These are phyloP conservation scores for Suillus subaureus DNA, from an alignment of 768 basidiomycete species.

Conservation along the genomic window DNA sequence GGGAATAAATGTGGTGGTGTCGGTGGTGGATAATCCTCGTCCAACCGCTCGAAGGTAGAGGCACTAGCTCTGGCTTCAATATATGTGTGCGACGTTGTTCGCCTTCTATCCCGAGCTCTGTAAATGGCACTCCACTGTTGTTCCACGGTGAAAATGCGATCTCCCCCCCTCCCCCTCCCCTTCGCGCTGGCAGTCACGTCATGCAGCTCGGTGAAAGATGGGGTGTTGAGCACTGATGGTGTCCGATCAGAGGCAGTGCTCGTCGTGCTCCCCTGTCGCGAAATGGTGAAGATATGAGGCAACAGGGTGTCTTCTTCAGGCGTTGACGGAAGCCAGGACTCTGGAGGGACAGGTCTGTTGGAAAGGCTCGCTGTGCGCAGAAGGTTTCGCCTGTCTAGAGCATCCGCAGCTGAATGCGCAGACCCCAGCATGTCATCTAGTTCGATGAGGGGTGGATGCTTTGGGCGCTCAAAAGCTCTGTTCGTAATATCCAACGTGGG, in stretches of 20 bases:
- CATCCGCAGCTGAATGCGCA: constrained; percentile 22
- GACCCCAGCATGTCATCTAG: constrained; percentile 25
- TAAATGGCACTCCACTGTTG: constrained; percentile 32
- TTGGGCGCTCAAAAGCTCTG: constrained; percentile 21
- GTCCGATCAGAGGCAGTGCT: no score
- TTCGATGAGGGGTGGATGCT: constrained; percentile 24
- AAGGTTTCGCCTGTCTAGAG: constrained; percentile 26
- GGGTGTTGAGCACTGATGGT: no score
- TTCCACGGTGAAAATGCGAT: constrained; percentile 25
- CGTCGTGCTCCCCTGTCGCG: constrained; percentile 50
- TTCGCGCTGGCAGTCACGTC: constrained; percentile 13
- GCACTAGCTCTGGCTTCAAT: constrained; percentile 25
- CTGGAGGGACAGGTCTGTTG: constrained; percentile 37
- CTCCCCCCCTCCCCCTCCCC: no score
- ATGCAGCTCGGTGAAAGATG: constrained; percentile 33
- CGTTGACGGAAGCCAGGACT: constrained; percentile 53
- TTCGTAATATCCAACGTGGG: constrained; percentile 26
- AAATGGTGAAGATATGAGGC: constrained; percentile 44
- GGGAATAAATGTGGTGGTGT: constrained; percentile 9
- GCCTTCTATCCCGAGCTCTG: constrained; percentile 28
- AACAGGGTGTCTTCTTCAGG: constrained; percentile 45
- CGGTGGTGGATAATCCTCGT: constrained; percentile 17
- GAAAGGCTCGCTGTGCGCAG: constrained; percentile 36
- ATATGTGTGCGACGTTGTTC: constrained; percentile 14
- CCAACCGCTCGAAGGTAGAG: constrained; percentile 12